Evolutionary conservation across 345 rosid genomes (phyloP), one percentile per base, ranked within the genome.

Genomic region (Moricandia arvensis): DNA sequence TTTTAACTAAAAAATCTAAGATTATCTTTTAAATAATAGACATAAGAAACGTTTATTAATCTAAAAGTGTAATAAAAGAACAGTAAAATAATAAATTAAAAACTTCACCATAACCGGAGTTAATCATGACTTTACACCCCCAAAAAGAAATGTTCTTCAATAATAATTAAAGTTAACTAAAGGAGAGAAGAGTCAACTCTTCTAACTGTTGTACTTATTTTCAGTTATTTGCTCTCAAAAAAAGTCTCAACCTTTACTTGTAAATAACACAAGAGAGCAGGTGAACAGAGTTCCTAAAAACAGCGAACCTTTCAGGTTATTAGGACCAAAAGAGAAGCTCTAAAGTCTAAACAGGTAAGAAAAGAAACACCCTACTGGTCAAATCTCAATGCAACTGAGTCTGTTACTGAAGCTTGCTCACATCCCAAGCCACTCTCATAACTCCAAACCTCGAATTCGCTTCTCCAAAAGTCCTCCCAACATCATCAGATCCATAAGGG

Each of bases 361-460:
- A 2, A 53, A 12, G 5, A 41, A 43, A 43, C 1, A 43, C 47
- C 49, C 72, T 58, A 71, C 2, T 10, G 45, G n/a, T 21, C 66
- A 58, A 24, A 54, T 49, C 7, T 12, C 74, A 68, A 61, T 49
- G 73, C 68, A 34, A 74, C 68, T 8, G 31, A 66, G 78, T 21
- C 51, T 62, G 45, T 34, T 35, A 75, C 68, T 34, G 60, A 33
- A 77, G 54, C 60, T 66, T 72, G 34, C n/a, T 70, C 11, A 49
- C 34, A 58, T 96, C 98, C 97, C 99, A 96, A 80, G 87, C 66
- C 33, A 88, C 91, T 76, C 90, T 88, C 84, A 82, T 86, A 26
- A 61, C 75, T 60, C 97, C 96, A 29, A 84, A 58, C 83, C 69
- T 85, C 11, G 71, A 64, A 55, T 82, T 84, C 3, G 90, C 91